Evolutionary conservation across 371 early-diverging fungal species (phyloP).

Genomic region (Syncephalastrum monosporum): DNA sequence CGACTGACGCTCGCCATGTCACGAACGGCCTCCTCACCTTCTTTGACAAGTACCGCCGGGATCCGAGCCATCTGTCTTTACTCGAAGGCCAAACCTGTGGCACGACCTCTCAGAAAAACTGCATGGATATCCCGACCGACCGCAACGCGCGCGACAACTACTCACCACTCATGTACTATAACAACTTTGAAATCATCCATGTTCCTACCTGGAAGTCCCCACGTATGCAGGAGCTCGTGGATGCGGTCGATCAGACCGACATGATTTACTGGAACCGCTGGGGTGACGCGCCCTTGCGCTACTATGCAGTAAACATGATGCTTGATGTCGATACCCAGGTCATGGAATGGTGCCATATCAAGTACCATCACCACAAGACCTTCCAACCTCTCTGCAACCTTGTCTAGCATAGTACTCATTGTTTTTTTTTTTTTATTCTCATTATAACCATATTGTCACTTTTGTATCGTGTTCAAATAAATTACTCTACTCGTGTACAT

Average conservation of each 20-base stretch:
- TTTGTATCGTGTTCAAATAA: no score
- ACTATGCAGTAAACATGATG: constrained; percentile 19
- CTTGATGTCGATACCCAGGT: constrained; percentile 12
- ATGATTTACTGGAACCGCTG: constrained; percentile 24
- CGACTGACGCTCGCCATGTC: constrained; percentile 16
- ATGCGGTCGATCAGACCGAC: constrained; percentile 13
- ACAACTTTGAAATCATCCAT: constrained; percentile 24
- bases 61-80: constrained; percentile 5
- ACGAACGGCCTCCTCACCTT: constrained; percentile 18
- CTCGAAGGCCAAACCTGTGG: constrained; percentile 6
- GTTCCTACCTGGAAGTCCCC: constrained; percentile 19
- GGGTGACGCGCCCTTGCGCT: constrained; percentile 26
- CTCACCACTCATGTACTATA: constrained; percentile 18
- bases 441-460: no score
- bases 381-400: constrained; percentile 1
- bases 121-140: constrained; percentile 10
- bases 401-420: no score
- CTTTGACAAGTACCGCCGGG: constrained; percentile 16
- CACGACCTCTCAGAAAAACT: constrained; percentile 11
- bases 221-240: constrained; percentile 9
- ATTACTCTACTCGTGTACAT: no score
- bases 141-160: constrained; percentile 8
- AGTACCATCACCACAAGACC: constrained; percentile 18
- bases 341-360: constrained; percentile 20
- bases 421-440: no score